A percentile compares a stretch with the other conserved stretches of the same genome.
These are phyloP conservation scores for Plasmodium vivax DNA, from an alignment of 169 alveolate species.

Conservation along the genomic window DNA sequence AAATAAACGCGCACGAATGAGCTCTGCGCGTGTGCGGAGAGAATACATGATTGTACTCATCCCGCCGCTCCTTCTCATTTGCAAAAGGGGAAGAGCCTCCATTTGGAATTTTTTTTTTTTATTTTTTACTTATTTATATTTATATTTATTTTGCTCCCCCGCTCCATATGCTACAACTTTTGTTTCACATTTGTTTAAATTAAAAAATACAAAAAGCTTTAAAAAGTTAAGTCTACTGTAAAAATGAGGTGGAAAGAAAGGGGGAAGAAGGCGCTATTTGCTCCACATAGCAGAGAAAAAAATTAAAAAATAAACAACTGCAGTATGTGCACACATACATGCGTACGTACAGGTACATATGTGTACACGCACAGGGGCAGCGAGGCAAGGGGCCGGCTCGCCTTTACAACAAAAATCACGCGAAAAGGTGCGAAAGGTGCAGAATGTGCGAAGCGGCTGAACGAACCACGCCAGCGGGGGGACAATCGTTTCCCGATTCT, in stretches of 20 bases:
- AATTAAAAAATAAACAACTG: constrained; percentile 1
- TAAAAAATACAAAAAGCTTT: neutral
- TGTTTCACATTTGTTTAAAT: neutral
- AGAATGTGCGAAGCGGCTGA: neutral
- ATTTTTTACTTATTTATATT: no score
- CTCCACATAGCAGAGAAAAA: neutral
- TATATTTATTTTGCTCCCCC: neutral
- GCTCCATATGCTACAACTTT: neutral
- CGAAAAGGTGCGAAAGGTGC: neutral
- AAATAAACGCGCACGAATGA: neutral
- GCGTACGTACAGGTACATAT: neutral
- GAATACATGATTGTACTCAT: neutral
- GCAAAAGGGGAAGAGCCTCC: neutral
- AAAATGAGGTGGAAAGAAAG: neutral
- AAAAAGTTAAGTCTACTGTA: neutral
- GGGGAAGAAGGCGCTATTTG: neutral
- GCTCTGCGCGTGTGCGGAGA: neutral
- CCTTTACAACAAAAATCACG: neutral
- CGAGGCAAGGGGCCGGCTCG: neutral
- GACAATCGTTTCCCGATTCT: neutral
- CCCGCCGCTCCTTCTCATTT: neutral
- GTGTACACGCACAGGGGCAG: neutral
- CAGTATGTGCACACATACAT: neutral
- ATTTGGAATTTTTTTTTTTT: neutral
- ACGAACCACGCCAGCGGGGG: neutral